These are phyloP conservation scores for Rhizopogon roseolus DNA, from an alignment of 768 basidiomycete species.

Conservation along the genomic window DNA sequence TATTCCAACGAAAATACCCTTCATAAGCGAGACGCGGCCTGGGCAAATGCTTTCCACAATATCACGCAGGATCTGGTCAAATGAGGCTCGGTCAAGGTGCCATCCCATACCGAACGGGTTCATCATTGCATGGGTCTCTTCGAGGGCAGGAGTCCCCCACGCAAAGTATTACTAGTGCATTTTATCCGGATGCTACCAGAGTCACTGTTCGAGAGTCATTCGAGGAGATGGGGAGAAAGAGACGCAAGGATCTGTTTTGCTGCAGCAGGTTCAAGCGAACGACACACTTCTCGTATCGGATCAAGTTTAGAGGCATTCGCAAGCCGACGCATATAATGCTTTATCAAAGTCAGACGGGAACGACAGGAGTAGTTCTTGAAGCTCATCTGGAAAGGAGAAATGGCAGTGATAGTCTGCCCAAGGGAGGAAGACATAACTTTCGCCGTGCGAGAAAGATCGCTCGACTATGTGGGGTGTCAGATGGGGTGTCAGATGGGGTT, in stretches of 20 bases:
- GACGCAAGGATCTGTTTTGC: constrained; percentile 16
- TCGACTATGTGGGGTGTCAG: constrained; percentile 33
- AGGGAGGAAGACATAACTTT: constrained; percentile 77
- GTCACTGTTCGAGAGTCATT: constrained; percentile 9
- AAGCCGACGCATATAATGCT: constrained; percentile 52
- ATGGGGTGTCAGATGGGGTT: too few relatives aligned
- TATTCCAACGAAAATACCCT: constrained; percentile 5
- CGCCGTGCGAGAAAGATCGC: constrained; percentile 66
- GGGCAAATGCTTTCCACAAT: constrained; percentile 10
- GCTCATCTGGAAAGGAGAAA: constrained; percentile 55
- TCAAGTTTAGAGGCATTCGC: constrained; percentile 31
- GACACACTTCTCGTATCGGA: constrained; percentile 40
- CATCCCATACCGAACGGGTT: constrained; percentile 29
- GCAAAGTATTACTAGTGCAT: constrained; percentile 30
- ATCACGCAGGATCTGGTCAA: constrained; percentile 27
- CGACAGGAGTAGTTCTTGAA: neutral
- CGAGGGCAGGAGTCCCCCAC: constrained; percentile 21
- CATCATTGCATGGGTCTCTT: constrained; percentile 28
- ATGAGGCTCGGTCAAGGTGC: constrained; percentile 29
- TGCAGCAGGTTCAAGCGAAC: constrained; percentile 15
- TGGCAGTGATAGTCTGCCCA: constrained; percentile 62
- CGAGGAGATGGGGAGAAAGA: neutral
- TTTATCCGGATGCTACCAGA: constrained; percentile 8
- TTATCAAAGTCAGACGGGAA: neutral
- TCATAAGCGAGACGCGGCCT: constrained; percentile 4